Percentiles rank a stretch among this genome's conserved stretches.
These are phyloP conservation scores for Magnusiomyces fungicola DNA, from an alignment of 1,139 yeast species.

Conservation along the genomic window DNA sequence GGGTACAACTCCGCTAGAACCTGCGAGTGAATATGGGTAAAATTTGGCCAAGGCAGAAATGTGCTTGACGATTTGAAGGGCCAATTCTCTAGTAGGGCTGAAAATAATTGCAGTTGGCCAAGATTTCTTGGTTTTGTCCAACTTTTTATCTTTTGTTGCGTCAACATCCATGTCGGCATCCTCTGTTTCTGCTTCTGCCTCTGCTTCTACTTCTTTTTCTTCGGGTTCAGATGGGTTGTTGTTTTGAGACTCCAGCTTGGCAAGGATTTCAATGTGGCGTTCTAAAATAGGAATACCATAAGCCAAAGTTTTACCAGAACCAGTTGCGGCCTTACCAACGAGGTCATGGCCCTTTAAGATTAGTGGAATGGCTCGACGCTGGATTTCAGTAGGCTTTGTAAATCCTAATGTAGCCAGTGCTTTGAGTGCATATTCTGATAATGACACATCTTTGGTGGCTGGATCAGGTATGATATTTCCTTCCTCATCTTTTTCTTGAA, in stretches of 20 bases:
- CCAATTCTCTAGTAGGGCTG: slow-evolving; percentile 95
- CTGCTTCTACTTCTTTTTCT: slow-evolving; percentile 28
- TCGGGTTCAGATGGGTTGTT: slow-evolving; percentile 2
- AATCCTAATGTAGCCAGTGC: slow-evolving; percentile 44
- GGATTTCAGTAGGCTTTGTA: slow-evolving; percentile 74
- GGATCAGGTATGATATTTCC: slow-evolving; percentile 28
- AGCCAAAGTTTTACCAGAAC: slow-evolving; percentile 95
- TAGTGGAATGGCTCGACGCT: slow-evolving; percentile 64
- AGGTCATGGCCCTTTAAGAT: slow-evolving; percentile 71
- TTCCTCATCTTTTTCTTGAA: slow-evolving; percentile 9
- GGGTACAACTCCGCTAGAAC: slow-evolving; percentile 53
- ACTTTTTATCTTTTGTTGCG: slow-evolving; percentile 23
- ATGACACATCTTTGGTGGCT: slow-evolving; percentile 34
- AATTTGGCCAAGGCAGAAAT: slow-evolving; percentile 53
- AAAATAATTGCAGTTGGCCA: slow-evolving; percentile 73
- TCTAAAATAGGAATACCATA: slow-evolving; percentile 93
- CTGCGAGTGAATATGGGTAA: slow-evolving; percentile 39
- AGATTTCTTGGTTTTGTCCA: slow-evolving; percentile 22
- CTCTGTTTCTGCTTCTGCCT: slow-evolving; percentile 11
- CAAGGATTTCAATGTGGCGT: slow-evolving; percentile 29
- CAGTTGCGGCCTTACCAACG: slow-evolving; percentile 95
- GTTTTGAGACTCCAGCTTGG: slow-evolving; percentile 15
- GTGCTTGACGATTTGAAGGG: slow-evolving; percentile 87
- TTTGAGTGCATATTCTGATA: slow-evolving; percentile 54
- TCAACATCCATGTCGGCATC: slow-evolving; percentile 8